A percentile compares a stretch with the other conserved stretches of the same genome.
phyloP scores from a whole-genome alignment of 1,284 basidiomycete species.

The Ustilago trichophora region DNA sequence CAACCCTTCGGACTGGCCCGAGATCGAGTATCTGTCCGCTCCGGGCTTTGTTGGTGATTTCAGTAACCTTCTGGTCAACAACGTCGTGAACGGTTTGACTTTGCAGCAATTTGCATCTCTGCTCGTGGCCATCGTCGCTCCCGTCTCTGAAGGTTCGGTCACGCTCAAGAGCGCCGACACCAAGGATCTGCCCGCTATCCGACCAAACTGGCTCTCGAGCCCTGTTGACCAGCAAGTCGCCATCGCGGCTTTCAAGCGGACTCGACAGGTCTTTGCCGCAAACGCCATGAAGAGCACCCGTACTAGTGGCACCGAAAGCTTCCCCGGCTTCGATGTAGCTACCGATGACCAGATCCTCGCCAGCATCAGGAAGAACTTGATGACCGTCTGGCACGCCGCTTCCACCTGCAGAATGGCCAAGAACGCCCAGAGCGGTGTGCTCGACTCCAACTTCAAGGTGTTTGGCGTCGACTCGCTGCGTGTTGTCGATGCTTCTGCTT shows the following conservation, averaged over 20 bases:
- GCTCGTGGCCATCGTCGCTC: slow-evolving; percentile 51
- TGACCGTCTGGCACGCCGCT: slow-evolving; percentile 69
- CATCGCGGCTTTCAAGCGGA: slow-evolving; percentile 41
- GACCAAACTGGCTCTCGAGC: slow-evolving; percentile 63
- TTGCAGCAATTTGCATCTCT: slow-evolving; percentile 45
- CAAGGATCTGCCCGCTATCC: slow-evolving; percentile 68
- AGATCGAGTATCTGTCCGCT: slow-evolving; percentile 51
- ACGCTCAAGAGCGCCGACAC: slow-evolving; percentile 66
- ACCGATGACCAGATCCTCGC: slow-evolving; percentile 68
- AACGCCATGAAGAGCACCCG: slow-evolving; percentile 65
- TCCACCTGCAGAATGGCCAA: slow-evolving; percentile 65
- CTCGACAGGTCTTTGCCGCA: slow-evolving; percentile 60
- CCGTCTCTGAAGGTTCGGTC: slow-evolving; percentile 66
- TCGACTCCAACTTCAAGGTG: slow-evolving; percentile 70
- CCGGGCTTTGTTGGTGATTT: slow-evolving; percentile 55
- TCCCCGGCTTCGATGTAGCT: slow-evolving; percentile 51
- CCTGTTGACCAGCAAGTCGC: slow-evolving; percentile 65
- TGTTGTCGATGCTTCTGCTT: slow-evolving; percentile 71
- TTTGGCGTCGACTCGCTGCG: slow-evolving; percentile 69
- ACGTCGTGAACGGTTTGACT: slow-evolving; percentile 23
- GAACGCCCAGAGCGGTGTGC: slow-evolving; percentile 67
- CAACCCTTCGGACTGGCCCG: slow-evolving; percentile 48
- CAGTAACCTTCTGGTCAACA: slow-evolving; percentile 34
- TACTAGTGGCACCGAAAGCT: slow-evolving; percentile 65
- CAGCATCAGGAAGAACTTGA: slow-evolving; percentile 66